A percentile compares a stretch with the other conserved stretches of the same genome.
Conservation (phyloP, 2,329 filamentous ascomycete species). For the Coniella lustricola region DNA sequence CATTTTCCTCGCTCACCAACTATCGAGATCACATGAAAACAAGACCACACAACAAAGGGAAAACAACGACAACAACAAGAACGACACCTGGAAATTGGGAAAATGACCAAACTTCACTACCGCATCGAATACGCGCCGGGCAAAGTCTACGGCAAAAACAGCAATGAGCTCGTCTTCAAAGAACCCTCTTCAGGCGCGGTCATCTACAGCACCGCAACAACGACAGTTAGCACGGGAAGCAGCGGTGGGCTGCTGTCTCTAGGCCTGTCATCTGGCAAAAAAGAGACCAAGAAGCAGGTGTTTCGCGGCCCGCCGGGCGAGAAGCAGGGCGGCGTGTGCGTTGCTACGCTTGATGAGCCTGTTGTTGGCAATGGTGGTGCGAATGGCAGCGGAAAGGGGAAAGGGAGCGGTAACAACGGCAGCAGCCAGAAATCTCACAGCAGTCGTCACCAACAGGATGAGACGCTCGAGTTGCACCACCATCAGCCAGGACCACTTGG, state of each 20-base stretch:
- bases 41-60: too few relatives aligned
- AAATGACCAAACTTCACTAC: conserved; percentile 11
- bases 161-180: conserved; percentile 15
- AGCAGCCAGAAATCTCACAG: too few relatives aligned
- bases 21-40: too few relatives aligned
- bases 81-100: too few relatives aligned
- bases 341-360: conserved; percentile 14
- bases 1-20: too few relatives aligned
- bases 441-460: neutral
- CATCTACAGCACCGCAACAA: conserved; percentile 14
- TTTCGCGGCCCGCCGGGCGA: conserved; percentile 12
- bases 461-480: conserved; percentile 13
- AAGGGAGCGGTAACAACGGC: too few relatives aligned
- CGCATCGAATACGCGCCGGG: conserved; percentile 11
- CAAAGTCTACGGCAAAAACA: conserved; percentile 13
- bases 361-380: neutral
- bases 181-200: conserved; percentile 10
- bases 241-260: neutral
- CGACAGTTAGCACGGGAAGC: conserved; percentile 8
- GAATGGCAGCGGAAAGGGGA: too few relatives aligned
- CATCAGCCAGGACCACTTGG: neutral
- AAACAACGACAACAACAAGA: too few relatives aligned
- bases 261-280: neutral
- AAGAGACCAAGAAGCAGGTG: conserved; percentile 11
- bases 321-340: conserved; percentile 13